These are phyloP conservation scores for Heterobasidion annosum DNA, from an alignment of 1,284 basidiomycete species.

Conservation along the genomic window DNA sequence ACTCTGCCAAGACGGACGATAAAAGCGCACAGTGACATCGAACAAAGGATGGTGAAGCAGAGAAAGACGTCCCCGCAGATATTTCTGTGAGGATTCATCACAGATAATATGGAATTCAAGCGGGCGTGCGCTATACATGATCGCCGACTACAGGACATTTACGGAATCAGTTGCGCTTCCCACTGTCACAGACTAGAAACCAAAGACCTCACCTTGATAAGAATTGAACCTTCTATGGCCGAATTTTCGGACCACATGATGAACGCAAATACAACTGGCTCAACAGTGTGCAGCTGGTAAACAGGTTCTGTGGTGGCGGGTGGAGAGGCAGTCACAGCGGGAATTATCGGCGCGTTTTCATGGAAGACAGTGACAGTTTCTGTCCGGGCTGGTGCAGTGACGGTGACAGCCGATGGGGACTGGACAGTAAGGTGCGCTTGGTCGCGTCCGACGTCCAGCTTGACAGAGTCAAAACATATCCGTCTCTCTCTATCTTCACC, in stretches of 20 bases:
- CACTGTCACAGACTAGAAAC: neutral
- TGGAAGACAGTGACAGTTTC: conserved; percentile 1
- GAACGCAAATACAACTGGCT: conserved; percentile 32
- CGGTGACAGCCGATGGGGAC: neutral
- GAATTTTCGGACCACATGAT: conserved; percentile 36
- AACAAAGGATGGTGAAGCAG: conserved; percentile 28
- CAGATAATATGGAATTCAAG: conserved; percentile 40
- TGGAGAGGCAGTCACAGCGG: neutral
- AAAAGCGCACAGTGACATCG: conserved; percentile 29
- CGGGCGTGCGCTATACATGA: conserved; percentile 34
- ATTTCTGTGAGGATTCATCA: conserved; percentile 28
- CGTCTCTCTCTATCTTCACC: neutral
- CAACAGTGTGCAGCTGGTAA: neutral
- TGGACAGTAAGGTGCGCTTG: neutral
- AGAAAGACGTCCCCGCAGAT: conserved; percentile 25
- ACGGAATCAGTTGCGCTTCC: neutral
- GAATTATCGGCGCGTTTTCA: neutral
- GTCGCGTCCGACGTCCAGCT: neutral
- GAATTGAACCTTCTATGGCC: conserved; percentile 32
- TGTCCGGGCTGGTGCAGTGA: neutral
- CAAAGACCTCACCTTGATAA: conserved; percentile 28
- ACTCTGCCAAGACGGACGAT: conserved; percentile 26
- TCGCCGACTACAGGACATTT: conserved; percentile 33
- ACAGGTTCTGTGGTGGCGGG: neutral
- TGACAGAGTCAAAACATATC: neutral